A percentile compares a stretch with the other conserved stretches of the same genome.
Evolutionary conservation across 305 asterid genomes (phyloP).

Genomic region (Ilex paraguariensis): DNA sequence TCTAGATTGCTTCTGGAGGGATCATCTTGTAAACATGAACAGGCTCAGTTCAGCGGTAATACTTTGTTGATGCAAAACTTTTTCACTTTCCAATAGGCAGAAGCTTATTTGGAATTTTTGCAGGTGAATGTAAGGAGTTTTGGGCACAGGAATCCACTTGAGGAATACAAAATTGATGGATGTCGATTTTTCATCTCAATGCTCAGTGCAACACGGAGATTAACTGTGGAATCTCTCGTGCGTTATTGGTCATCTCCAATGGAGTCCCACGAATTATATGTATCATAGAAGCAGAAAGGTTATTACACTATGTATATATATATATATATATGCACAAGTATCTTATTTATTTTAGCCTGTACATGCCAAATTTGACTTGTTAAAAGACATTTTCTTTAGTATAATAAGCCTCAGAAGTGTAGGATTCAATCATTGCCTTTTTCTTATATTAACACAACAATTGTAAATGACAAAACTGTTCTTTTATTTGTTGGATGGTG

Average conservation of each 20-base stretch:
- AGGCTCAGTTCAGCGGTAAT: conserved; percentile 88
- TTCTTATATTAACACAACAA: too few species aligned
- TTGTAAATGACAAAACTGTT: too few species aligned
- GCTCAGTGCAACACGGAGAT: conserved; percentile 90
- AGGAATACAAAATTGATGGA: conserved; percentile 97
- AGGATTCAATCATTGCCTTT: too few species aligned
- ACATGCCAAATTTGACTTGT: background rate
- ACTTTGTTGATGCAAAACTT: conserved; percentile 2
- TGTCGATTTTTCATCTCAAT: conserved; percentile 96
- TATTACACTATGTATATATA: too few species aligned
- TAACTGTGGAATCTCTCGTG: conserved; percentile 82
- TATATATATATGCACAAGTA: too few species aligned
- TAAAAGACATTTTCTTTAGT: too few species aligned
- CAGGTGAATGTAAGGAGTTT: conserved; percentile 96
- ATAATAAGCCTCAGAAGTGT: too few species aligned
- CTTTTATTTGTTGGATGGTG: too few species aligned
- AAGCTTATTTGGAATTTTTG: conserved; percentile 5
- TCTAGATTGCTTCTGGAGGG: conserved; percentile 97
- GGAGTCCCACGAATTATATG: conserved; percentile 75
- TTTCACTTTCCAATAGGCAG: conserved; percentile 1
- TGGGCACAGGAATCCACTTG: conserved; percentile 95
- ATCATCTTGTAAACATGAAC: conserved; percentile 98
- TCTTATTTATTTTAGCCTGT: background rate
- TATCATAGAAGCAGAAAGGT: conserved; percentile 19
- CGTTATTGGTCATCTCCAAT: conserved; percentile 88